Evolutionary conservation across 164 flowering plant genomes (phyloP), one percentile per base, ranked within the genome.

Genomic region (Euptelea pleiosperma): DNA sequence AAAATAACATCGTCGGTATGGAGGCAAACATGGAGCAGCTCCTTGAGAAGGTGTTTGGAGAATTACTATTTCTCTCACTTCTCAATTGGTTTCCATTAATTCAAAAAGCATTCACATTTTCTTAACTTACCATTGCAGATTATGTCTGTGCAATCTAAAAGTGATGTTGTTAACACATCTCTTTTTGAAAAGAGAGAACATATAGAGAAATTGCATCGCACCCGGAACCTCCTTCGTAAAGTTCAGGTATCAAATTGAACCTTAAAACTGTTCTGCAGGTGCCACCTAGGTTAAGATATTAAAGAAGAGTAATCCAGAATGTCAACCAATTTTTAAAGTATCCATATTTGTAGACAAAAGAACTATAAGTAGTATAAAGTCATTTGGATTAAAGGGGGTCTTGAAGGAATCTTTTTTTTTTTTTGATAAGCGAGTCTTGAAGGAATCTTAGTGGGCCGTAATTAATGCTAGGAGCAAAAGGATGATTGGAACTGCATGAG

Each of bases 1-100:
- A 94, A 54, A 91, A 73, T 70, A 91, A 94, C 70, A 94, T 94
- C 65, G 87, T 80, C 19, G 96, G 95, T 49, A 94, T 94, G 99
- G 99, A 94, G 72, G 50, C 78, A 53, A 89, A 94, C 69, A 94
- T 94, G 97, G 99, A 83, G 60, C 88, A 91, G 58, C 96, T 94
- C 62, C 93, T 94, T 52, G 87, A 84, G 36, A 94, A 91, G 96
- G 99, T 83, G n/a, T n/a, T n/a, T n/a, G n/a, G n/a, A n/a, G n/a
- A 42, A 5, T 45, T 59, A 8, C 44, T 37, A 24, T 29, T 40
- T 40, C 33, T 25, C n/a, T n/a, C n/a, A n/a, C n/a, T n/a, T n/a
- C n/a, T n/a, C n/a, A n/a, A n/a, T n/a, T n/a, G n/a, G n/a, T n/a
- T n/a, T n/a, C n/a, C n/a, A n/a, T n/a, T n/a, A n/a, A n/a, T n/a